Conservation (phyloP, 371 early-diverging fungal genomes). For the Blastocladiella emersonii region DNA sequence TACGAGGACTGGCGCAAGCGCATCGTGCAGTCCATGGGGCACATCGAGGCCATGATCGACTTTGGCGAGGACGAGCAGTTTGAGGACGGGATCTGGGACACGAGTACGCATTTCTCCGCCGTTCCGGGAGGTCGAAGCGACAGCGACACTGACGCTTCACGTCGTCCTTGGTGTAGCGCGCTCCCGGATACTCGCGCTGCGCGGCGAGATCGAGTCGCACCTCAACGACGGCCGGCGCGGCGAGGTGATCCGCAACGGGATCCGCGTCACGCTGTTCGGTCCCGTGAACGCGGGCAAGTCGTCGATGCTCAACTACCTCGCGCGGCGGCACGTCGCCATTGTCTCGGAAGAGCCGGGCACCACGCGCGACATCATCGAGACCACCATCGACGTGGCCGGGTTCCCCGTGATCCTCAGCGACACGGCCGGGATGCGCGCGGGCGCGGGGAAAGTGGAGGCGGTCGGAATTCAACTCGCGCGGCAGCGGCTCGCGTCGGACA, state of each 20-base stretch:
- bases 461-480: conserved; percentile 57
- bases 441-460: conserved; percentile 29
- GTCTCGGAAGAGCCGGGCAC: conserved; percentile 69
- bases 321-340: conserved; percentile 60
- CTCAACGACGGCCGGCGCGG: conserved; percentile 50
- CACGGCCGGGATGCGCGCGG: conserved; percentile 54
- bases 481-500: conserved; percentile 18
- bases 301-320: conserved; percentile 51
- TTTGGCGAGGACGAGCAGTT: conserved; percentile 74
- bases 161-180: conserved; percentile 2
- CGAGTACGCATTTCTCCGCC: conserved; percentile 19
- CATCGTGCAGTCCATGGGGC: conserved; percentile 46
- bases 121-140: too few relatives aligned
- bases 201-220: conserved; percentile 29
- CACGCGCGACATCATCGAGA: conserved; percentile 64
- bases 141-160: background rate
- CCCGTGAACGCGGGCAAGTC: conserved; percentile 77
- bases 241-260: conserved; percentile 56
- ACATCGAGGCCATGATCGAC: conserved; percentile 63
- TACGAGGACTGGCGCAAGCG: conserved; percentile 50
- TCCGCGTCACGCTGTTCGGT: conserved; percentile 56
- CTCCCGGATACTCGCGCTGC: conserved; percentile 11
- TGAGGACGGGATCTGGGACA: conserved; percentile 48
- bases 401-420: conserved; percentile 60
- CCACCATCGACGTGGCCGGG: conserved; percentile 54